Percentiles rank a stretch among this genome's conserved stretches.
Conservation (phyloP, 805 yeast species). For the Barnettozyma salicaria region DNA sequence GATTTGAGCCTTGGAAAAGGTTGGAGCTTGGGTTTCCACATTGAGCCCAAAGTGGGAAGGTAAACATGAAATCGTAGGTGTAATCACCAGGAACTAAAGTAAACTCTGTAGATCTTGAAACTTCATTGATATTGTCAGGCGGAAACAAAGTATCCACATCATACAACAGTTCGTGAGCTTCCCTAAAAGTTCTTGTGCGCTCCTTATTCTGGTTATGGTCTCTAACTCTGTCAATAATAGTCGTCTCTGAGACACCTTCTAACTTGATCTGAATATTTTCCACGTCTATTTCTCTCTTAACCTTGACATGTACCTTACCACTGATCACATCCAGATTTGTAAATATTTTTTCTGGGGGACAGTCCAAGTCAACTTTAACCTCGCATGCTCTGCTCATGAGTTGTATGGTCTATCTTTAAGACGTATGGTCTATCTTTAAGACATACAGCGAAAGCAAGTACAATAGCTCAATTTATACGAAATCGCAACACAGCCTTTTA, state of each 20-base stretch:
- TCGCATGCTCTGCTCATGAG: too few species aligned
- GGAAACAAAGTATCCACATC: slow-evolving; percentile 47
- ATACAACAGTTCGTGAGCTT: slow-evolving; percentile 41
- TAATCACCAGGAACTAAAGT: slow-evolving; percentile 40
- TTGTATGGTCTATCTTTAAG: too few species aligned
- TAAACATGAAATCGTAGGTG: slow-evolving; percentile 37
- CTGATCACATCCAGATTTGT: slow-evolving; percentile 13
- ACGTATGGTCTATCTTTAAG: too few species aligned
- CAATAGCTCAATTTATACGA: too few species aligned
- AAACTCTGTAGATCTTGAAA: slow-evolving; percentile 32
- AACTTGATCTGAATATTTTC: slow-evolving; percentile 45
- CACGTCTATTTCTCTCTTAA: slow-evolving; percentile 31
- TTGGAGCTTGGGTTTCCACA: slow-evolving; percentile 19
- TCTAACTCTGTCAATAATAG: slow-evolving; percentile 25
- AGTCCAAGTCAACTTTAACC: neutral
- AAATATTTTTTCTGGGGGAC: slow-evolving; percentile 1
- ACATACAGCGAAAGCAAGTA: too few species aligned
- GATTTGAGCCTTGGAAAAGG: slow-evolving; percentile 13
- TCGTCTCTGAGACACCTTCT: slow-evolving; percentile 41
- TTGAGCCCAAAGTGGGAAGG: slow-evolving; percentile 28
- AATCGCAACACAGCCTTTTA: too few species aligned
- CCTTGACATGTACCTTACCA: slow-evolving; percentile 13
- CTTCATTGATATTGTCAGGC: slow-evolving; percentile 41
- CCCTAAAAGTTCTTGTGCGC: neutral
- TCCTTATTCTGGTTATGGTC: slow-evolving; percentile 5